These are phyloP conservation scores for Aureococcus anophagefferens DNA, from an alignment of 108 stramenopile species.

Conservation along the genomic window DNA sequence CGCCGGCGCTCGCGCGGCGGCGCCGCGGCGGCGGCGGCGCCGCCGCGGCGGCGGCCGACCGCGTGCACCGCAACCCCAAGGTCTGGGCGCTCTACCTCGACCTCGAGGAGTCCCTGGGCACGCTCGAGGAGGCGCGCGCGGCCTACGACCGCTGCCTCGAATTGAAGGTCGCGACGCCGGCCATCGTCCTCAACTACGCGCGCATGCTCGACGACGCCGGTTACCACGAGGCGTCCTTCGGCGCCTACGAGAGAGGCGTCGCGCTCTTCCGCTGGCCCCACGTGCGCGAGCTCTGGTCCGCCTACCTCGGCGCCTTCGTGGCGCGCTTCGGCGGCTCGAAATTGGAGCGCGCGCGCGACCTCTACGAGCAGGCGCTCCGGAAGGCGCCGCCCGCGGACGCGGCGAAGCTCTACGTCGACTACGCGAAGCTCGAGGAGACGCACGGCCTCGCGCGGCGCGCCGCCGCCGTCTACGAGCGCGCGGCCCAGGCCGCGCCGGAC, in stretches of 20 bases:
- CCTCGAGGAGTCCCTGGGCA: conserved; percentile 91
- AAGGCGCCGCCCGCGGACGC: conserved; percentile 72
- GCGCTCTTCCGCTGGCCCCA: conserved; percentile 83
- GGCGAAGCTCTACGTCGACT: conserved; percentile 70
- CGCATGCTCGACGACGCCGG: conserved; percentile 76
- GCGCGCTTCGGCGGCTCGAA: conserved; percentile 84
- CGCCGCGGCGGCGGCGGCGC: conserved; percentile 10
- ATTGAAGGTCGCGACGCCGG: conserved; percentile 82
- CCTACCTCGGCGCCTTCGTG: conserved; percentile 73
- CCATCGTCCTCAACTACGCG: conserved; percentile 87
- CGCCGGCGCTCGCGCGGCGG: conserved; percentile 7
- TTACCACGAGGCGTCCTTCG: conserved; percentile 91
- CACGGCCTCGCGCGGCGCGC: conserved; percentile 86
- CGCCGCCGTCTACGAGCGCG: conserved; percentile 72
- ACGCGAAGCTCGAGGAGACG: conserved; percentile 87
- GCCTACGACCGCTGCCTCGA: conserved; percentile 84
- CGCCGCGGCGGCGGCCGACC: conserved; percentile 25
- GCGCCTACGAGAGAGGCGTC: conserved; percentile 54
- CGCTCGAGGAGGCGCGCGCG: conserved; percentile 79
- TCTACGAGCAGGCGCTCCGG: conserved; percentile 83
- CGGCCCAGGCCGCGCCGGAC: conserved; percentile 69
- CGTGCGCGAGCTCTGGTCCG: conserved; percentile 74
- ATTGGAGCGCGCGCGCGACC: conserved; percentile 77
- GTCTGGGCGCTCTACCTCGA: conserved; percentile 89
- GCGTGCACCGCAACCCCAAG: conserved; percentile 55